Evolutionary conservation across 2,329 filamentous ascomycete species (phyloP), one percentile per base, ranked within the genome.

Genomic region (Ophiostoma sp.): DNA sequence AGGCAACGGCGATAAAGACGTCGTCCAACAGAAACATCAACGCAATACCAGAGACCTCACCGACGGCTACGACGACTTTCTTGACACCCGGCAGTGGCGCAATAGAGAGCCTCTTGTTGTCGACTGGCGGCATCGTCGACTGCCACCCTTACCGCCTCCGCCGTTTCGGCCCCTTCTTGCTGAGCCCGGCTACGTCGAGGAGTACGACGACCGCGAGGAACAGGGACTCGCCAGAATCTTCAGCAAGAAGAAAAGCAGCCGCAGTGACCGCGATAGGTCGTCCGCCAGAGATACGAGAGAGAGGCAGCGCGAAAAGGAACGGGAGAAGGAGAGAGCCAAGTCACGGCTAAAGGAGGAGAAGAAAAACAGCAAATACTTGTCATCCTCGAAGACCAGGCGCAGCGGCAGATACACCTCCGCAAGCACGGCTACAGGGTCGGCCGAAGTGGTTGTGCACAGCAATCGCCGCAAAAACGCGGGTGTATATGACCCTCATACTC

Each of bases 61-160:
- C 68, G 77, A 77, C 57, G 61, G 68, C 73, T 61, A 71, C 66
- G 52, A 70, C 71, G 12, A 68, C 19, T 19, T 39, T 22, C 6
- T 74, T 48, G 17, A 52, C 72, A 66, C 48, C 19, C 39, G 36
- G 25, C 42, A 63, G 17, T 33, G 45, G 59, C 55, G 28, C 59
- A 57, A 74, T 19, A 71, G 25, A 31, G 72, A 61, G 9, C 25
- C 45, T 22, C 59, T 48, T 22, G 25, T 39, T 12, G 72, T 72
- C 9, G 73, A 73, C 70, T 71, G 70, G 78, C 73, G 50, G 8
- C 70, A 76, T 50, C 76, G 73, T 25, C 68, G 74, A 66, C 72
- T 76, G 31, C 75, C 75, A 1, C 74, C 75, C 4, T 71, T 74
- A 12, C 75, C 74, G 28, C 68, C 73, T 19, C 70, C 72, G 2